Evolutionary conservation across 768 basidiomycete species (phyloP), one percentile per base, ranked within the genome.

Genomic region (Antrodiella citrinella): DNA sequence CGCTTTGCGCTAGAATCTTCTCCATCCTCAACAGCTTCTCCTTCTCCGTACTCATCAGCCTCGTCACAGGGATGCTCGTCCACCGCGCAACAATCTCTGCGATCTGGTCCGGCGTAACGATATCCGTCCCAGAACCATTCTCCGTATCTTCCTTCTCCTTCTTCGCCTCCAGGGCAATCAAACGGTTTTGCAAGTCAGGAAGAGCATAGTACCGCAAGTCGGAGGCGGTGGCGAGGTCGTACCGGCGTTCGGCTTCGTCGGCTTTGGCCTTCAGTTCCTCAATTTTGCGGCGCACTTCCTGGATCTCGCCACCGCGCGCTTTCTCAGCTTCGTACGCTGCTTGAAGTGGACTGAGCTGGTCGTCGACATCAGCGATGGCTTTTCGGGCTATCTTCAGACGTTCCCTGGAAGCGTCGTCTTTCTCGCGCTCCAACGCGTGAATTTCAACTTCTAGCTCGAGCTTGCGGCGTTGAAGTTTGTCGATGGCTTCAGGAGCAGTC

Each of bases 361-460:
- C 93, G 40, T 92, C 89, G 39, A 94, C 80, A 43, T 91, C 82
- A 2, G 87, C 81, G 53, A 91, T 82, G 3, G 79, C 77, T 66
- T 89, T 93, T 54, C 77, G 80, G 5, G 91, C 91, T 15, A 69
- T 55, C 30, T 74, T 73, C 10, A 95, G 73, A 11, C 91, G 80
- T 51, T 93, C 91, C 66, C 89, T 88, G 59, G 89, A 92, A 3
- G 89, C 87, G 3, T 79, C 63, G 52, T 96, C 93, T 65, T 91
- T 94, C 65, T 96, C 93, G 44, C 92, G 80, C 63, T 93, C 89
- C 47, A 97, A 71, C 9, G 95, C 95, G 63, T 96, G 93, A 19
- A 96, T 87, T 63, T 96, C 95, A 18, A 98, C 84, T 61, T 97
- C 89, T 23, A 98, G 76, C 62, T 95, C 90, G 25, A 97, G 78